Evolutionary conservation across 2,329 filamentous ascomycete species (phyloP).

Genomic region (Fusarium secorum): DNA sequence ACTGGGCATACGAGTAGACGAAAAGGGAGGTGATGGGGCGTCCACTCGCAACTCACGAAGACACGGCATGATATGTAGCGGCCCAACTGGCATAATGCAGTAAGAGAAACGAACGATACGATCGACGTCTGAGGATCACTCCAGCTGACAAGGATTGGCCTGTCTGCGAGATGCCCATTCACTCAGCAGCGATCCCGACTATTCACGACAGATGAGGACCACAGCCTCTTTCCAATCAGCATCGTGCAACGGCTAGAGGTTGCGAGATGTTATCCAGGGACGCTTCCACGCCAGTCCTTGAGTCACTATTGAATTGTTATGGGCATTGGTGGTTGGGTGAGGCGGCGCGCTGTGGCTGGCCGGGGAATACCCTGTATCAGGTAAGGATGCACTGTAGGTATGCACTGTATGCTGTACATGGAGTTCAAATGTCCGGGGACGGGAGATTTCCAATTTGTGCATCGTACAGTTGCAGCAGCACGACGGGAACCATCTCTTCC

Average conservation of each 20-base stretch:
- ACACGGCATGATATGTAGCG: conserved; percentile 31
- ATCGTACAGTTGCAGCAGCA: conserved; percentile 12
- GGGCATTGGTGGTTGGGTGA: conserved; percentile 19
- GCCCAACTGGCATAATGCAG: conserved; percentile 26
- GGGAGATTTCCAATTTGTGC: conserved; percentile 18
- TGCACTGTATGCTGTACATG: conserved; percentile 25
- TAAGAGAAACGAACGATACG: conserved; percentile 35
- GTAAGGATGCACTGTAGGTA: conserved; percentile 21
- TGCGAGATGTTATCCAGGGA: conserved; percentile 21
- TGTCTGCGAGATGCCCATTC: conserved; percentile 24
- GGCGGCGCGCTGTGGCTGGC: conserved; percentile 22
- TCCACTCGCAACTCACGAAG: conserved; percentile 36
- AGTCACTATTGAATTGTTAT: not conserved
- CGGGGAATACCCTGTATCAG: conserved; percentile 19
- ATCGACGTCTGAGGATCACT: conserved; percentile 33
- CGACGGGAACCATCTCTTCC: conserved; percentile 22
- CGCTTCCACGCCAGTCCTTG: conserved; percentile 29
- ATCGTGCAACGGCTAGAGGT: conserved; percentile 10
- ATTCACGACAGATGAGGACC: conserved; percentile 39
- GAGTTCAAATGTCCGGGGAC: not conserved
- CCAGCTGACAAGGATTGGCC: conserved; percentile 37
- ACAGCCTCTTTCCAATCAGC: conserved; percentile 34
- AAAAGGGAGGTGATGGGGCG: conserved; percentile 34
- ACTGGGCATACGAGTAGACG: conserved; percentile 11
- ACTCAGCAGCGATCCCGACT: conserved; percentile 21